A percentile compares a stretch with the other conserved stretches of the same genome.
These are phyloP conservation scores for Botrytis porri DNA, from an alignment of 2,329 filamentous ascomycete genomes.

Conservation along the genomic window DNA sequence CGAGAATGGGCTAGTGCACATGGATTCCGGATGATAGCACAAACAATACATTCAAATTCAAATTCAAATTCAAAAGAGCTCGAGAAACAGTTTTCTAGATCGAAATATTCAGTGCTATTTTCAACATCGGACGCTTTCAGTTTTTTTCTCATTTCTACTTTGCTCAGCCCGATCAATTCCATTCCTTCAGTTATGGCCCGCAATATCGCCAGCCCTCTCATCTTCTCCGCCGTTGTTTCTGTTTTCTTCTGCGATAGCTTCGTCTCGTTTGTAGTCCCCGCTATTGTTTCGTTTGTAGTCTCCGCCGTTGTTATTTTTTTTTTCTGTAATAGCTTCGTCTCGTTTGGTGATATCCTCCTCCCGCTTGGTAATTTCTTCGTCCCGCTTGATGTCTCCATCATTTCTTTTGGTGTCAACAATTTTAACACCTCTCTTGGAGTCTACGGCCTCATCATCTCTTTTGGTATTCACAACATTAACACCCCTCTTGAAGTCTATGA, in stretches of 20 bases:
- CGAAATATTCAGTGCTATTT: background rate
- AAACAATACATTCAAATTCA: background rate
- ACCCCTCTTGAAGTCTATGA: background rate
- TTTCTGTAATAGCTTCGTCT: no score
- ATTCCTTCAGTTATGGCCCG: rapidly evolving
- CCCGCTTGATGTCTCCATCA: no score
- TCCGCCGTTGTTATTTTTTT: no score
- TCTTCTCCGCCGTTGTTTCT: background rate
- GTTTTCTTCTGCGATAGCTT: background rate
- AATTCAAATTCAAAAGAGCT: background rate
- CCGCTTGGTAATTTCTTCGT: background rate
- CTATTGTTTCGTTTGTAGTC: no score
- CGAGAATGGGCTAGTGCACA: background rate
- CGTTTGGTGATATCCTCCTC: background rate
- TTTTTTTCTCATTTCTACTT: background rate
- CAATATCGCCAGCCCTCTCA: rapidly evolving
- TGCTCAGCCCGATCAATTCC: background rate
- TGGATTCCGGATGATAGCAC: background rate
- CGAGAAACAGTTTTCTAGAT: rapidly evolving
- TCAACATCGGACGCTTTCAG: background rate
- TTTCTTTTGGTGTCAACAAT: no score
- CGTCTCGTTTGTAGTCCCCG: no score
- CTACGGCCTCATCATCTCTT: no score
- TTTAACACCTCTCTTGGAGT: no score
- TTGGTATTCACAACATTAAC: no score